These are phyloP conservation scores for Penicillium cataractarum DNA, from an alignment of 495 filamentous ascomycete genomes.

Conservation along the genomic window DNA sequence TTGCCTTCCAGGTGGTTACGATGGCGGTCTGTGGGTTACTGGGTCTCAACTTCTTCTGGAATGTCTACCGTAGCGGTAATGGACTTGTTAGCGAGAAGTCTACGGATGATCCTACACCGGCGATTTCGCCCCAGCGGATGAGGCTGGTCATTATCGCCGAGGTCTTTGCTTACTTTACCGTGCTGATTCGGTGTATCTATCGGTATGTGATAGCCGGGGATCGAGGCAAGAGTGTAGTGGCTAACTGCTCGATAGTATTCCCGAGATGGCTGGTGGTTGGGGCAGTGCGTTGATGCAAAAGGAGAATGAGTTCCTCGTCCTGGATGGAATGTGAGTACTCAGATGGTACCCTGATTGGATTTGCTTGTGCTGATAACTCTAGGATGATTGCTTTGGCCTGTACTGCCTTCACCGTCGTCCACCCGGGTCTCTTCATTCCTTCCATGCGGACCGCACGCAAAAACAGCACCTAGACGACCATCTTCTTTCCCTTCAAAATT, in stretches of 20 bases:
- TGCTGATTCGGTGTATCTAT: slow-evolving; percentile 69
- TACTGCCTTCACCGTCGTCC: slow-evolving; percentile 49
- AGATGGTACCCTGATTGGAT: neutral
- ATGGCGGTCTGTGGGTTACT: slow-evolving; percentile 59
- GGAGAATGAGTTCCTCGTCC: slow-evolving; percentile 62
- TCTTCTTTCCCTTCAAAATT: neutral
- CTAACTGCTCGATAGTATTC: slow-evolving; percentile 44
- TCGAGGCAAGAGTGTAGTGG: neutral
- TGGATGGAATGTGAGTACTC: slow-evolving; percentile 59
- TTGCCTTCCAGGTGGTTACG: slow-evolving; percentile 69
- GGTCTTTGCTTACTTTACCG: slow-evolving; percentile 58
- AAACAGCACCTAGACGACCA: slow-evolving; percentile 17
- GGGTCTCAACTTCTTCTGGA: slow-evolving; percentile 53
- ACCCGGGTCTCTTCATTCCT: slow-evolving; percentile 54
- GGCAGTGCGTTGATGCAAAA: slow-evolving; percentile 68
- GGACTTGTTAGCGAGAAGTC: slow-evolving; percentile 36
- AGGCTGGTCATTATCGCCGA: slow-evolving; percentile 55
- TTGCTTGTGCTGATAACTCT: neutral
- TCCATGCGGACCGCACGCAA: slow-evolving; percentile 43
- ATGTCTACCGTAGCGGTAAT: slow-evolving; percentile 42
- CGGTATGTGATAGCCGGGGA: slow-evolving; percentile 40
- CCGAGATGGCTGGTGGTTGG: slow-evolving; percentile 72
- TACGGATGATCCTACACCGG: slow-evolving; percentile 20
- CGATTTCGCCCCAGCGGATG: slow-evolving; percentile 44
- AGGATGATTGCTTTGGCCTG: slow-evolving; percentile 56